These are phyloP conservation scores for Rhodotorula toruloides DNA, from an alignment of 768 basidiomycete genomes.

Conservation along the genomic window DNA sequence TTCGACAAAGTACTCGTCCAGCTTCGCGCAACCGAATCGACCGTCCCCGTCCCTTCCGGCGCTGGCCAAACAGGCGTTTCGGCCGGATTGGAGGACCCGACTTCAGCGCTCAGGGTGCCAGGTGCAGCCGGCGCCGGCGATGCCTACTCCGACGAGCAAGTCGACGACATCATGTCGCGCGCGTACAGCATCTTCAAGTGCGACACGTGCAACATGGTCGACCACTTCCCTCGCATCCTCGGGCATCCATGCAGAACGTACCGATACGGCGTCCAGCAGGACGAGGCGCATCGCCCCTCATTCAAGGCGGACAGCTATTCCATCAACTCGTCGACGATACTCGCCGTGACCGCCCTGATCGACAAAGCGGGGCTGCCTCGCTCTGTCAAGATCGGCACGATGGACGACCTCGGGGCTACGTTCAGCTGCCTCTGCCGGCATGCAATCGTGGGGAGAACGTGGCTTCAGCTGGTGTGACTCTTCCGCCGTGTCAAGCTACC, in stretches of 20 bases:
- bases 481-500: no score
- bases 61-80: no score
- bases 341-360: neutral
- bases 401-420: neutral
- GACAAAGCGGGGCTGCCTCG: neutral
- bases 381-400: neutral
- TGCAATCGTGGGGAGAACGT: no score
- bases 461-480: no score
- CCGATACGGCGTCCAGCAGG: no score
- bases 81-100: no score
- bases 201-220: neutral
- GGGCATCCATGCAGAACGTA: neutral
- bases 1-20: no score
- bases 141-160: neutral
- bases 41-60: no score
- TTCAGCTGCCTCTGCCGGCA: neutral
- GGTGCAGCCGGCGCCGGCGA: neutral
- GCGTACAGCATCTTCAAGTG: neutral
- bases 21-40: no score
- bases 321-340: accelerated
- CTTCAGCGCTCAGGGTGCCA: no score
- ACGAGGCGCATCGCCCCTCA: neutral
- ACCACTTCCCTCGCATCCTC: neutral
- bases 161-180: neutral
- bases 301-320: neutral